phyloP scores from a whole-genome alignment of 495 filamentous ascomycete species.

The Xylaria scruposa region DNA sequence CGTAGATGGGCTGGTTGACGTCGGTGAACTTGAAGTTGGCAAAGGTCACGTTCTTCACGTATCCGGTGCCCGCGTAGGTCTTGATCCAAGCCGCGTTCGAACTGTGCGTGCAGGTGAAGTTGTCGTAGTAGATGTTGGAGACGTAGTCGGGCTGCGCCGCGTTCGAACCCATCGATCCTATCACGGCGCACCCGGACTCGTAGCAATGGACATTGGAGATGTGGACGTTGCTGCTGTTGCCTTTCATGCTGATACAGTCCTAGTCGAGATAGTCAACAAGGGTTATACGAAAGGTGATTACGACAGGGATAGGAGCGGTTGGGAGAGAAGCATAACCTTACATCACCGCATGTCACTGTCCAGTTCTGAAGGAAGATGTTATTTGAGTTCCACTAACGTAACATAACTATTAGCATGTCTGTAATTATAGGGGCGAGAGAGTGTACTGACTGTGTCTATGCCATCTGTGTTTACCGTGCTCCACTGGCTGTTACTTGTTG shows the following conservation, averaged over 20 bases:
- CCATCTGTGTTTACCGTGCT: slow-evolving; percentile 52
- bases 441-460: slow-evolving; percentile 39
- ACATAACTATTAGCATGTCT: not conserved
- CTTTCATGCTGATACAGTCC: slow-evolving; percentile 68
- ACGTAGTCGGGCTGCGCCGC: slow-evolving; percentile 43
- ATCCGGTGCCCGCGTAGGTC: slow-evolving; percentile 56
- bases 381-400: slow-evolving; percentile 31
- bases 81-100: slow-evolving; percentile 64
- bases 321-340: slow-evolving; percentile 27
- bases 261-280: slow-evolving; percentile 25
- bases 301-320: not conserved
- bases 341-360: slow-evolving; percentile 52
- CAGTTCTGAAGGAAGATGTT: slow-evolving; percentile 49
- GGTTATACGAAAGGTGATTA: not conserved
- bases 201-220: slow-evolving; percentile 50
- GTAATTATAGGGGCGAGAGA: not conserved
- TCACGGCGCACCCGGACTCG: slow-evolving; percentile 47
- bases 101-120: slow-evolving; percentile 52
- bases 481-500: slow-evolving; percentile 42
- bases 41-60: slow-evolving; percentile 60
- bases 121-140: slow-evolving; percentile 48
- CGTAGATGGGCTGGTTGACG: slow-evolving; percentile 63
- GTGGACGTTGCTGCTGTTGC: slow-evolving; percentile 60
- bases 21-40: slow-evolving; percentile 55
- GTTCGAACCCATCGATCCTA: slow-evolving; percentile 49